phyloP scores from a whole-genome alignment of 176 grass and related monocot genomes.

The Puya raimondii region DNA sequence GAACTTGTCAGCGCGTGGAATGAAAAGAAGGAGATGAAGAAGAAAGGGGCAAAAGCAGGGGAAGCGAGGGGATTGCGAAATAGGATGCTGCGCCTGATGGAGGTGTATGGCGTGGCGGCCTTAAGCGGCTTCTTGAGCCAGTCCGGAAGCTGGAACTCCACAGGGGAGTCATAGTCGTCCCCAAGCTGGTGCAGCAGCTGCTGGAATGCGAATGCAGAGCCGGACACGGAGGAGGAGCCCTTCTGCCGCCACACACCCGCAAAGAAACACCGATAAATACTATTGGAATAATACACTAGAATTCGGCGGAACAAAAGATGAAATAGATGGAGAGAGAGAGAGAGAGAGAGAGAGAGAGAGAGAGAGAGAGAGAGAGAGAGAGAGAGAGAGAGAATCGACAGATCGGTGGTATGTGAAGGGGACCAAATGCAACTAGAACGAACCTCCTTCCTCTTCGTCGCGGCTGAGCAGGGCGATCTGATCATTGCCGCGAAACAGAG shows the following conservation, averaged over 20 bases:
- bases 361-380: too few relatives aligned
- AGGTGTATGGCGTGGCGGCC: conserved; percentile 2
- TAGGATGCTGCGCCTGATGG: conserved; percentile 18
- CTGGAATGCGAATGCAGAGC: background rate
- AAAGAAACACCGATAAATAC: background rate
- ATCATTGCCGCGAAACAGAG: background rate
- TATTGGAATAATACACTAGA: too few relatives aligned
- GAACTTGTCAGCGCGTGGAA: background rate
- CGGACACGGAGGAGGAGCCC: background rate
- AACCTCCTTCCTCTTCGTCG: background rate
- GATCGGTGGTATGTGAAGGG: too few relatives aligned
- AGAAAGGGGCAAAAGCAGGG: background rate
- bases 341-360: too few relatives aligned
- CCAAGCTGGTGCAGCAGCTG: conserved; percentile 10
- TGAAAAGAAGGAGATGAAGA: background rate
- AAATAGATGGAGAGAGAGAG: too few relatives aligned
- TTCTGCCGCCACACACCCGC: background rate
- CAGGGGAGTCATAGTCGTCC: background rate
- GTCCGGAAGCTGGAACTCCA: conserved; percentile 18
- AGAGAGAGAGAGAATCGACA: too few relatives aligned
- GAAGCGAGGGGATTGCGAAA: background rate
- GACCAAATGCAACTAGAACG: background rate
- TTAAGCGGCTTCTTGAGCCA: conserved; percentile 13
- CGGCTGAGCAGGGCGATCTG: background rate
- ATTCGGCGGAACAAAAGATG: too few relatives aligned